phyloP scores from a whole-genome alignment of 164 flowering plant species.

The Umbellularia californica region DNA sequence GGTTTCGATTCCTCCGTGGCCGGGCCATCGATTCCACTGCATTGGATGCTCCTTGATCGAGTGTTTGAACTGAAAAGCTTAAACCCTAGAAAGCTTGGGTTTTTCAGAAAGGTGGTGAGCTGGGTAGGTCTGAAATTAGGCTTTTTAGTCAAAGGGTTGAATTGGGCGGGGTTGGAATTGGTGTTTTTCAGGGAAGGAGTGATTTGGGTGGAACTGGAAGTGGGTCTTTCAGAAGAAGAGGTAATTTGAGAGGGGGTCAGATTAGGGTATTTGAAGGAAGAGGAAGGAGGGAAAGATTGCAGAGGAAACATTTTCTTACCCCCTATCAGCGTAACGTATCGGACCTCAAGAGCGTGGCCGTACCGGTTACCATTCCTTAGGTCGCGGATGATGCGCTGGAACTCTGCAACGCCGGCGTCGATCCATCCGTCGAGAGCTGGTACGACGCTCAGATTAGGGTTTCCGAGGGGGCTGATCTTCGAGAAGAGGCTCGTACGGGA shows the following conservation, averaged over 20 bases:
- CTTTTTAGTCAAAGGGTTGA: slow-evolving; percentile 14
- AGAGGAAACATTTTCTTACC: slow-evolving; percentile 25
- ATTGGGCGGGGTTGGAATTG: slow-evolving; percentile 12
- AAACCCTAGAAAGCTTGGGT: slow-evolving; percentile 15
- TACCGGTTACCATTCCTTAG: slow-evolving; percentile 64
- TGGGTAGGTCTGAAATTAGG: slow-evolving; percentile 20
- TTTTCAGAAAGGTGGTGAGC: slow-evolving; percentile 13
- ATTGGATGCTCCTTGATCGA: slow-evolving; percentile 23
- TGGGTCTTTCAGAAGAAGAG: slow-evolving; percentile 20
- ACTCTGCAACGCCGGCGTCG: slow-evolving; percentile 43
- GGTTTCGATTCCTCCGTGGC: slow-evolving; percentile 44
- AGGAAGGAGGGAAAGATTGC: slow-evolving; percentile 16
- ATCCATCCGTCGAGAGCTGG: slow-evolving; percentile 73
- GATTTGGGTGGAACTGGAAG: slow-evolving; percentile 10
- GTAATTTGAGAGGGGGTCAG: slow-evolving; percentile 1
- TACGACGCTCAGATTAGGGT: slow-evolving; percentile 34
- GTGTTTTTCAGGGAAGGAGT: slow-evolving; percentile 20
- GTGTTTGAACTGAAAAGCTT: slow-evolving; percentile 11
- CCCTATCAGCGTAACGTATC: neutral
- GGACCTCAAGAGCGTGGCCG: slow-evolving; percentile 73
- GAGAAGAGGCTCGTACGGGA: slow-evolving; percentile 37
- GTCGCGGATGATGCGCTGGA: slow-evolving; percentile 57
- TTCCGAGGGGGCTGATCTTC: slow-evolving; percentile 55
- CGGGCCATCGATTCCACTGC: slow-evolving; percentile 44
- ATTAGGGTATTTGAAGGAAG: slow-evolving; percentile 9